Evolutionary conservation across 164 flowering plant genomes (phyloP), one percentile per base, ranked within the genome.

Genomic region (Magnolia officinalis): DNA sequence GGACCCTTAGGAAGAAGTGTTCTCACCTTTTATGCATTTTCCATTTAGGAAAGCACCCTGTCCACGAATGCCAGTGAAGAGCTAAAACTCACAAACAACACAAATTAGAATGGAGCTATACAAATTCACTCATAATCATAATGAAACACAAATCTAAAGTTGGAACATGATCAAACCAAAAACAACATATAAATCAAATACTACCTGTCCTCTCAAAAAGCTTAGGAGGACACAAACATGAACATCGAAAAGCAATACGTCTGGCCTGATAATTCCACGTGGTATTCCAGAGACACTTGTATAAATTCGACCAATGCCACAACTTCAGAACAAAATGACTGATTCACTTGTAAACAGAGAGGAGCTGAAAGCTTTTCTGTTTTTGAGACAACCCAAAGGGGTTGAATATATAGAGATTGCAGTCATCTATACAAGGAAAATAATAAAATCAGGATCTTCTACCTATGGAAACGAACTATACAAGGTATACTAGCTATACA

Each of bases 1-100:
- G 45, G 45, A 37, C 45, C 45, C 21, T 71, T 49, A 8, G 16
- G 55, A 50, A 58, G 49, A 55, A 49, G 55, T 52, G 20, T 13
- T 21, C 63, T 76, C 72, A 91, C 99, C 98, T 85, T 90, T 91
- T 71, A 96, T 92, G 8, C 97, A 92, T 2, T 80, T 86, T 66
- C 97, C 99, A 87, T 94, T 94, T 63, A 92, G 84, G 80, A 90
- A 94, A 75, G 99, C 97, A 71, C 98, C 99, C 83, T 85, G 81
- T 72, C 98, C 99, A 73, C 74, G 88, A 45, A 93, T 76, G 8
- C 88, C 99, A 63, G 98, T 96, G 78, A 91, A 96, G 63, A 96
- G 94, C 99, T 96, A 81, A 74, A 84, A 9, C 72, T 51, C n/a
- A 77, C 21, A 74, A 78, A 73, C 52, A 29, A 2, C 37, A 74